phyloP scores from a whole-genome alignment of 306 rosid species.

The Benincasa hispida region DNA sequence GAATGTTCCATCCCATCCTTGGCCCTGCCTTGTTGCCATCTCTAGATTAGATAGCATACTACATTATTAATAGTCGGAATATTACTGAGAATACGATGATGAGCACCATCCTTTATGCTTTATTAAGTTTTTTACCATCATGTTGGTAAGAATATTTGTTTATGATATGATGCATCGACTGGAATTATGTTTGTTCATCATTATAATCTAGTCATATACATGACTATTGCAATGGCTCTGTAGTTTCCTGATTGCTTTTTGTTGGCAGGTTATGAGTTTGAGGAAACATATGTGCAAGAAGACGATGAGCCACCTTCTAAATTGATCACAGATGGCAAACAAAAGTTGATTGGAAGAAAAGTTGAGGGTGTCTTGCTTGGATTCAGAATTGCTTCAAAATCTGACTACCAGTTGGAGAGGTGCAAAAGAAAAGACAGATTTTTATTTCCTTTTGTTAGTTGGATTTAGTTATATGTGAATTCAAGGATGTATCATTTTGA shows the following conservation, averaged over 20 bases:
- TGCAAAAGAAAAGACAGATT: slow-evolving; percentile 1
- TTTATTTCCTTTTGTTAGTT: not conserved
- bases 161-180: not conserved
- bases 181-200: not conserved
- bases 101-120: not conserved
- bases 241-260: not conserved
- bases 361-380: slow-evolving; percentile 52
- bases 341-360: slow-evolving; percentile 36
- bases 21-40: not conserved
- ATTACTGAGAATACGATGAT: not conserved
- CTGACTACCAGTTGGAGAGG: slow-evolving; percentile 80
- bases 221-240: not conserved
- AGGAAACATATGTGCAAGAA: slow-evolving; percentile 68
- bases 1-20: not conserved
- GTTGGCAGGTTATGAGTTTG: slow-evolving; percentile 52
- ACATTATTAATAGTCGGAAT: not conserved
- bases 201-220: not conserved
- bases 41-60: not conserved
- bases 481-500: not conserved
- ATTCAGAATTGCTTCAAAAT: slow-evolving; percentile 58
- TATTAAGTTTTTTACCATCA: not conserved
- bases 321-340: slow-evolving; percentile 37
- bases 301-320: slow-evolving; percentile 61
- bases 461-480: not conserved
- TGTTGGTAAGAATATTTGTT: not conserved